Evolutionary conservation across 2,329 filamentous ascomycete species (phyloP).

Genomic region (Verticillium tricorpus): DNA sequence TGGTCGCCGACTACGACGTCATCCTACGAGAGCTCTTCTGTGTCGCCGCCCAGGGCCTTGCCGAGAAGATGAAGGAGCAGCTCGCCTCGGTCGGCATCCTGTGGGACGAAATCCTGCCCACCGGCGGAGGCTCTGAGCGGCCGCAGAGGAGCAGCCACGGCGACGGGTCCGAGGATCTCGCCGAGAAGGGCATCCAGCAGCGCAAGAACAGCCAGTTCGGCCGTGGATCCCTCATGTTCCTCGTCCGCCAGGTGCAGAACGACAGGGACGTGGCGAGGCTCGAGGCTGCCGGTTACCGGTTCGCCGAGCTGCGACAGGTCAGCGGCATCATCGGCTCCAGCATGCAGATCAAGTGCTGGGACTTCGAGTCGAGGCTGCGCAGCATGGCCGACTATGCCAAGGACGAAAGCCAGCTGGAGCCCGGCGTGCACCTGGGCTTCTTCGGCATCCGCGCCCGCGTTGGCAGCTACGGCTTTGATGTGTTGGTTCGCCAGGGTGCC

Average conservation of each 20-base stretch:
- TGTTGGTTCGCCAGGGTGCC: slow-evolving; percentile 52
- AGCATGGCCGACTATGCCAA: slow-evolving; percentile 59
- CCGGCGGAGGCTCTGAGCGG: slow-evolving; percentile 36
- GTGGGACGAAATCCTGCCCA: slow-evolving; percentile 72
- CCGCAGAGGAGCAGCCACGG: slow-evolving; percentile 2
- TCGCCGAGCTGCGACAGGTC: slow-evolving; percentile 66
- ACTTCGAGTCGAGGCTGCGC: slow-evolving; percentile 57
- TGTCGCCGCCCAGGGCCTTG: slow-evolving; percentile 70
- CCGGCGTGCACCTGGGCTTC: slow-evolving; percentile 53
- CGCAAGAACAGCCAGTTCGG: slow-evolving; percentile 41
- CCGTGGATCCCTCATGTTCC: slow-evolving; percentile 75
- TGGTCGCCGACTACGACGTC: slow-evolving; percentile 66
- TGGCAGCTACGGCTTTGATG: slow-evolving; percentile 54
- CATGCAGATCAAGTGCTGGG: slow-evolving; percentile 65
- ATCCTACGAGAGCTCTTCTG: slow-evolving; percentile 83
- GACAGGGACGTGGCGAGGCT: slow-evolving; percentile 59
- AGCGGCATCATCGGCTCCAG: slow-evolving; percentile 62
- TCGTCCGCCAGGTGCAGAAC: slow-evolving; percentile 60
- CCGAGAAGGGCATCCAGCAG: slow-evolving; percentile 33
- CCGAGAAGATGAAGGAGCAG: slow-evolving; percentile 58
- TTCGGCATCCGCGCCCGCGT: slow-evolving; percentile 52
- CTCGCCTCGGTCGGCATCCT: slow-evolving; percentile 63
- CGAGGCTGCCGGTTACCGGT: slow-evolving; percentile 71
- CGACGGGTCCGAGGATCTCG: slow-evolving; percentile 25
- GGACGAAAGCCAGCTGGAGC: slow-evolving; percentile 38